Evolutionary conservation across 1,139 yeast species (phyloP), one percentile per base, ranked within the genome.

Genomic region (Suhomyces anneliseae): DNA sequence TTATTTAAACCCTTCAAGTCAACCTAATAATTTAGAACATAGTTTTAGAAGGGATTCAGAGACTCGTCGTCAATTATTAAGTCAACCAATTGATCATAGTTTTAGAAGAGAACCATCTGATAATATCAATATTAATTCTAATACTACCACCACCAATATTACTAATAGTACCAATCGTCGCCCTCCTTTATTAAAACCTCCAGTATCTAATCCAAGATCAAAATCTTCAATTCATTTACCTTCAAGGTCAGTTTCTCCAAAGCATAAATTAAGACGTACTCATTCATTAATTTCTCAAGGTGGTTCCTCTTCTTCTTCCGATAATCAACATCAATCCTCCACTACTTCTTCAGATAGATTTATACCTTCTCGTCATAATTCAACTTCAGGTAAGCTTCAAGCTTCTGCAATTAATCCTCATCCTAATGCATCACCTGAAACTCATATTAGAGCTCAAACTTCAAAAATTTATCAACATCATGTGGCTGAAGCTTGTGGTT

Each of bases 401-500:
- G 63, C 74, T 8, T 58, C 63, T 27, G 58, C 57, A 27, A 54
- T 59, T 19, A 57, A 54, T 34, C 79, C 79, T 9, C 75, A 65
- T 47, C 79, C 79, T 5, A 73, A 73, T 58, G 79, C 79, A 32
- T 73, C 78, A 39, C 80, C 81, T 9, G 74, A 72, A 54, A 72
- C 78, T 8, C 79, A 86, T 64, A 80, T 87, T 38, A 81, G 81
- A 58, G 86, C 87, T 2, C 90, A 85, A 62, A 82, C 88, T 2
- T 78, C 83, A 36, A 76, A 81, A 54, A 83, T 85, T 5, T 90
- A 90, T 64, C 88, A 87, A 64, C 83, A 85, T 57, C 86, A 90
- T 42, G 96, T 92, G 8, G 98, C 98, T 0, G 89, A 88, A 64
- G 97, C 97, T 0, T 90, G 97, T 64, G 98, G 98, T 0, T 75